Evolutionary conservation across 352 stramenopile genomes (phyloP).

Genomic region (Phytophthora niederhauseri): DNA sequence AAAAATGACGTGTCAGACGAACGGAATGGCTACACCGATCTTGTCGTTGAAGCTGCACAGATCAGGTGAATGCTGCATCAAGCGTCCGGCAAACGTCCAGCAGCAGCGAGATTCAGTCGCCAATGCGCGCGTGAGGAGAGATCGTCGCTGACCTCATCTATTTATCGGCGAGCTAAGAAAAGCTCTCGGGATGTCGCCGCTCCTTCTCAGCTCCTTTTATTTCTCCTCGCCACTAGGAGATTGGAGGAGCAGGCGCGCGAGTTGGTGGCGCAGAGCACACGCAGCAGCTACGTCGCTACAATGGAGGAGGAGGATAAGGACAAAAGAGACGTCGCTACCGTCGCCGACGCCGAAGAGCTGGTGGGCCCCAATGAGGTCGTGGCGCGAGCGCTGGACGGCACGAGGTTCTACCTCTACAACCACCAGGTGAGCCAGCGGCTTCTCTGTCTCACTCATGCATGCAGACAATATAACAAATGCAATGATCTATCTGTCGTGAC

Average conservation of each 20-base stretch:
- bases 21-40: conserved; percentile 5
- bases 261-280: neutral
- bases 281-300: neutral
- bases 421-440: conserved; percentile 52
- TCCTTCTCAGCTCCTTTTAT: conserved; percentile 9
- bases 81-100: too few species aligned
- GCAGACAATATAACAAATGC: conserved; percentile 2
- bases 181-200: conserved; percentile 1
- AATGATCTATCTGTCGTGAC: neutral
- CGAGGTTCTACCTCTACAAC: conserved; percentile 79
- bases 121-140: neutral
- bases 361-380: conserved; percentile 62
- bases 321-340: neutral
- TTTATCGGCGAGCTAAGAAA: conserved; percentile 16
- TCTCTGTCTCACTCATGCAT: neutral
- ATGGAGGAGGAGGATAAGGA: conserved; percentile 27
- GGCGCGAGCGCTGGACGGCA: conserved; percentile 66
- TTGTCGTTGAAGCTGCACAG: neutral
- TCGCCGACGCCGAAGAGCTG: conserved; percentile 21
- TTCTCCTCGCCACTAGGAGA: neutral
- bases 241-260: conserved; percentile 17
- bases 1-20: conserved; percentile 29
- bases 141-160: neutral
- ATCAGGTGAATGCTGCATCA: neutral
- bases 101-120: neutral